Evolutionary conservation across 1,139 yeast species (phyloP).

Genomic region (Geotrichum australiense): DNA sequence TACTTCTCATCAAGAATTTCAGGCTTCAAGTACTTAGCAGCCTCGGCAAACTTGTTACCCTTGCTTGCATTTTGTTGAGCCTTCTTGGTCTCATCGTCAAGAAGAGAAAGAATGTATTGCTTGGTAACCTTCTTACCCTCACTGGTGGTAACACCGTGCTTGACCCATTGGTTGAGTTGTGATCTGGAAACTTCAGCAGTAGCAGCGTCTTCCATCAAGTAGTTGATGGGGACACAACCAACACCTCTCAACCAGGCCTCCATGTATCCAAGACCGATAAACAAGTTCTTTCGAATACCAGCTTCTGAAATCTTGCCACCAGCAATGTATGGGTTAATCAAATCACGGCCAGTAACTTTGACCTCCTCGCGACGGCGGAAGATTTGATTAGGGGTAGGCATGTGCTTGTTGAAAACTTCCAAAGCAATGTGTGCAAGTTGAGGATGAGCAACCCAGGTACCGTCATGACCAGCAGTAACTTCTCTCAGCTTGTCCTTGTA

Average conservation of each 20-base stretch:
- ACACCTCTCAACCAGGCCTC: slow-evolving; percentile 79
- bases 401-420: slow-evolving; percentile 69
- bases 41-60: slow-evolving; percentile 42
- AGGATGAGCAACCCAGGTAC: slow-evolving; percentile 81
- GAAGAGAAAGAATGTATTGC: slow-evolving; percentile 48
- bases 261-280: slow-evolving; percentile 68
- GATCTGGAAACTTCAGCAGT: slow-evolving; percentile 82
- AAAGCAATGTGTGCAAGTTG: slow-evolving; percentile 69
- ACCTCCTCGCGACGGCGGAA: slow-evolving; percentile 45
- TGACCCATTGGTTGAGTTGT: slow-evolving; percentile 80
- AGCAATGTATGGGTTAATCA: slow-evolving; percentile 63
- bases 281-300: slow-evolving; percentile 65
- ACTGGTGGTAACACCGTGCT: slow-evolving; percentile 59
- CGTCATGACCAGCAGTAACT: slow-evolving; percentile 69
- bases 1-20: slow-evolving; percentile 32
- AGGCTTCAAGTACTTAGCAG: slow-evolving; percentile 32
- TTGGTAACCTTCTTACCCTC: slow-evolving; percentile 53
- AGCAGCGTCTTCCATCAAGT: slow-evolving; percentile 83
- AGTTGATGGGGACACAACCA: slow-evolving; percentile 79
- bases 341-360: slow-evolving; percentile 55
- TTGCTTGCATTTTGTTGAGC: slow-evolving; percentile 50
- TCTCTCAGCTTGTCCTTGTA: slow-evolving; percentile 68
- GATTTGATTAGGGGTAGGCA: slow-evolving; percentile 82
- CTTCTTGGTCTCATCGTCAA: slow-evolving; percentile 56
- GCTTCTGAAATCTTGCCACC: slow-evolving; percentile 62